Evolutionary conservation across 192 early-diverging fungal species (phyloP).

Genomic region (Umbelopsis vinacea): DNA sequence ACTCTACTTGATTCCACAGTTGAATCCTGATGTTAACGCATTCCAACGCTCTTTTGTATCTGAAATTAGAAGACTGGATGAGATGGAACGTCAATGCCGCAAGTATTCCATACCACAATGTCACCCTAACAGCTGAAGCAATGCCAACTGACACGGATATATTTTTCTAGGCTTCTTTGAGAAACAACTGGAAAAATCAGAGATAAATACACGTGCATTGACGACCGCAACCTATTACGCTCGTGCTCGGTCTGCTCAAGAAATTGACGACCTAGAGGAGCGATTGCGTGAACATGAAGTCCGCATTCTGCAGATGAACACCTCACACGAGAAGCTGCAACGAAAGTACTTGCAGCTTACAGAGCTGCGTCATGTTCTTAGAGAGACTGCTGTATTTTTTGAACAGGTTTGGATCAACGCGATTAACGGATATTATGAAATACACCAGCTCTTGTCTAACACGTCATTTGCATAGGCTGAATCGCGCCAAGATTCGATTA

Average conservation of each 20-base stretch:
- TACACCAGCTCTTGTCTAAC: background rate
- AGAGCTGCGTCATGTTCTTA: conserved; percentile 87
- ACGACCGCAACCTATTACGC: conserved; percentile 52
- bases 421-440: too few relatives aligned
- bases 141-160: background rate
- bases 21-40: conserved; percentile 93
- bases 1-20: conserved; percentile 45
- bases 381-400: conserved; percentile 86
- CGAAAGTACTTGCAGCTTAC: conserved; percentile 87
- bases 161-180: conserved; percentile 74
- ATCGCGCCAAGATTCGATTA: conserved; percentile 38
- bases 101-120: conserved; percentile 38
- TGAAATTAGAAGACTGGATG: conserved; percentile 94
- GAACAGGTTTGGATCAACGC: conserved; percentile 56
- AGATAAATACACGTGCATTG: conserved; percentile 61
- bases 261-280: conserved; percentile 93
- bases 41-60: conserved; percentile 96
- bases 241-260: conserved; percentile 78
- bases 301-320: conserved; percentile 85
- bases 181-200: conserved; percentile 77
- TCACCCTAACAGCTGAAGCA: background rate
- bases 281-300: conserved; percentile 79
- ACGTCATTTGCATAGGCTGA: conserved; percentile 32
- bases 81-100: conserved; percentile 96
- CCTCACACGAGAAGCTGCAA: conserved; percentile 84